Conservation (phyloP, 2,329 filamentous ascomycete species). For the Coniochaeta pulveracea region DNA sequence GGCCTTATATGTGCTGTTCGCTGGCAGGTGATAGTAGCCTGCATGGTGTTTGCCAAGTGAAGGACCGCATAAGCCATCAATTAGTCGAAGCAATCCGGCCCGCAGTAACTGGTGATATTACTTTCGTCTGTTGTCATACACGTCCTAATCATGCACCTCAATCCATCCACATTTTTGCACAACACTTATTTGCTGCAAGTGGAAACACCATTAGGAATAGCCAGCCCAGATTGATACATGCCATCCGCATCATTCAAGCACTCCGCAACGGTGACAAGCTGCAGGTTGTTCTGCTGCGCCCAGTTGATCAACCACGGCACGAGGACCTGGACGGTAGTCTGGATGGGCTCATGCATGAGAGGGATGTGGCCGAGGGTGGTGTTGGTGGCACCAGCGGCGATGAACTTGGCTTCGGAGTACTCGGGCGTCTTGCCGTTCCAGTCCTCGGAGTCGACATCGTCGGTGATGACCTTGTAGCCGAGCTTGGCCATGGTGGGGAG, state of each 20-base stretch:
- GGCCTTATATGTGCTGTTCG: too few relatives aligned
- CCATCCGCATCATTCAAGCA: conserved; percentile 28
- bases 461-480: conserved; percentile 49
- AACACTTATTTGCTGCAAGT: too few relatives aligned
- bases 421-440: conserved; percentile 41
- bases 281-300: conserved; percentile 33
- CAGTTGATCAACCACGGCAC: conserved; percentile 38
- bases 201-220: too few relatives aligned
- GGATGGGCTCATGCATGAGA: conserved; percentile 45
- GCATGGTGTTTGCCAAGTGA: too few relatives aligned
- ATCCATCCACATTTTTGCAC: too few relatives aligned
- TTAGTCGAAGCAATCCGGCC: too few relatives aligned
- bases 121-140: too few relatives aligned
- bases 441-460: conserved; percentile 51
- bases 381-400: conserved; percentile 26
- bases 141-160: too few relatives aligned
- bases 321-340: conserved; percentile 33
- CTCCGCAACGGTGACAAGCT: conserved; percentile 38
- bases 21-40: too few relatives aligned
- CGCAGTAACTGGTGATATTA: too few relatives aligned
- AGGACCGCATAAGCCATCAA: too few relatives aligned
- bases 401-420: conserved; percentile 42
- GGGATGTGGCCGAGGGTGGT: conserved; percentile 43
- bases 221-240: conserved; percentile 28
- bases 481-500: conserved; percentile 29